Evolutionary conservation across 768 basidiomycete species (phyloP).

Genomic region (Erythrobasidium yunnanense): DNA sequence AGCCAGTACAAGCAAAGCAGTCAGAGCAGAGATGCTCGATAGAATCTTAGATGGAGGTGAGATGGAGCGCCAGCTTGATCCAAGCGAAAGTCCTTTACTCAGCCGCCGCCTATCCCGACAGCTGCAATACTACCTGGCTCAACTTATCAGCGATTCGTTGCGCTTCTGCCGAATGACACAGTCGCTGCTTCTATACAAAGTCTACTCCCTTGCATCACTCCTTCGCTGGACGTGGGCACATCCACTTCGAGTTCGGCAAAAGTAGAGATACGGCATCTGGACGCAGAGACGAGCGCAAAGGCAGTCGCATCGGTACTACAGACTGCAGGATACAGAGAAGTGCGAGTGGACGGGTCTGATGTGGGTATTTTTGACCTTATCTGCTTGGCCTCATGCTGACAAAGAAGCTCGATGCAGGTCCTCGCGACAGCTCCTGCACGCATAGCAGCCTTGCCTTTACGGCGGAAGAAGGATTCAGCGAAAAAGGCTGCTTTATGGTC

Average conservation of each 20-base stretch:
- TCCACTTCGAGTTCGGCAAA: neutral
- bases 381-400: neutral
- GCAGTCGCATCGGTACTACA: slow-evolving; percentile 1
- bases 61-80: neutral
- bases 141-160: slow-evolving; percentile 6
- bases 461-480: slow-evolving; percentile 18
- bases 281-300: neutral
- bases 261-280: neutral
- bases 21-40: slow-evolving; percentile 21
- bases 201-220: slow-evolving; percentile 11
- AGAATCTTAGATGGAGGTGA: slow-evolving; percentile 24
- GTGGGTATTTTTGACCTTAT: neutral
- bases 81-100: neutral
- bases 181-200: neutral
- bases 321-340: slow-evolving; percentile 15
- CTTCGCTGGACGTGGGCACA: neutral
- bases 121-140: slow-evolving; percentile 2
- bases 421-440: slow-evolving; percentile 18
- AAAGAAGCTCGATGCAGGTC: slow-evolving; percentile 1
- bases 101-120: neutral
- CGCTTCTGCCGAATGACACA: neutral
- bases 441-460: slow-evolving; percentile 13
- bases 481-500: slow-evolving; percentile 54
- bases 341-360: slow-evolving; percentile 1
- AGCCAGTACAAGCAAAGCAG: neutral